Evolutionary conservation across 306 rosid genomes (phyloP), one percentile per base, ranked within the genome.

Genomic region (Inga laurina): DNA sequence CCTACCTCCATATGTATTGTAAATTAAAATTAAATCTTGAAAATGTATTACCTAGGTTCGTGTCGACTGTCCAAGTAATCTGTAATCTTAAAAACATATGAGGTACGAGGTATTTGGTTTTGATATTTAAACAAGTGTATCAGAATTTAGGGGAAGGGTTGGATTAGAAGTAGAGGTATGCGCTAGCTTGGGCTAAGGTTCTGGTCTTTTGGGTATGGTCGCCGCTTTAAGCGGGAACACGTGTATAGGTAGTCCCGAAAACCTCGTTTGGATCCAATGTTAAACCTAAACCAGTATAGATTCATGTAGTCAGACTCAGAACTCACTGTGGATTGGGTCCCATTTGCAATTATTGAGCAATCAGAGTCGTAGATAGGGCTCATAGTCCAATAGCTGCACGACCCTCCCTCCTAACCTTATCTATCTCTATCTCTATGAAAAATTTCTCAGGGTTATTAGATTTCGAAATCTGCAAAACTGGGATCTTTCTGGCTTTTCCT

Each of bases 171-270:
- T 48, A 44, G 48, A 8, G 48, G 12, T 48, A 13, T 13, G 52
- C 5, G 18, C 4, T 11, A 48, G 16, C 18, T 3, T 9, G 67
- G 24, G 67, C 7, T 10, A 24, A 8, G 67, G 59, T 4, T 16
- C 19, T 14, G 54, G 54, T 14, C 14, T 56, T 56, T 7, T 18
- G 65, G 37, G 37, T 10, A 12, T 32, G 16, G n/a, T 30, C 10
- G 21, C 19, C 21, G 21, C 2, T 65, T 7, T 1, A 21, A 51
- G 43, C 37, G 82, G 73, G 71, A 67, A 86, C 91, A 86, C 90
- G 91, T 86, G 93, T 82, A 51, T 24, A 76, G 74, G 68, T 83
- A 78, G 86, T 85, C 77, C 62, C 2, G 62, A 39, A 15, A 84
- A 68, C 59, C 59, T 69, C 52, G 73, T 7, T 71, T 41, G 69